phyloP scores from a whole-genome alignment of 1,284 basidiomycete species.

The Boletus hoseneyae region DNA sequence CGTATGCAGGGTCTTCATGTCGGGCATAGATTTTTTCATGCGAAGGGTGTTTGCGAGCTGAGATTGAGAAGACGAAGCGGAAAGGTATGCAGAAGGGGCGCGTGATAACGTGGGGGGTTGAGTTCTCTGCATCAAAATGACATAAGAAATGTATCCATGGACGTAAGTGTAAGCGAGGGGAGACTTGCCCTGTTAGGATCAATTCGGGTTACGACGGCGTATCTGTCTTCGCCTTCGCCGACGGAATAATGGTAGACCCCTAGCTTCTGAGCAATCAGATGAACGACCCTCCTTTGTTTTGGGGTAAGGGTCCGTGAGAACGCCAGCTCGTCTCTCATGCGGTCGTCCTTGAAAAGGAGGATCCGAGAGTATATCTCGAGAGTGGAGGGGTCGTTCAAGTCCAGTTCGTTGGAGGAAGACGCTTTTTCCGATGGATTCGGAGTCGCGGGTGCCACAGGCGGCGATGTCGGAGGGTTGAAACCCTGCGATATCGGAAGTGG shows the following conservation, averaged over 20 bases:
- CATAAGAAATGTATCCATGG: constrained; percentile 17
- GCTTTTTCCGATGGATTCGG: constrained; percentile 60
- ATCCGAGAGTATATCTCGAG: constrained; percentile 98
- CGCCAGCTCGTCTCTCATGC: constrained; percentile 95
- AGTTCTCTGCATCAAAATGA: constrained; percentile 31
- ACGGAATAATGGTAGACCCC: constrained; percentile 93
- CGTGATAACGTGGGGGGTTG: constrained; percentile 66
- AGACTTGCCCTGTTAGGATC: constrained; percentile 69
- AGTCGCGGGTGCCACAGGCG: constrained; percentile 49
- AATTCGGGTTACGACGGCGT: constrained; percentile 89
- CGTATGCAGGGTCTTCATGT: constrained; percentile 81
- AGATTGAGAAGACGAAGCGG: constrained; percentile 48
- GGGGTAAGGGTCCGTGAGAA: constrained; percentile 86
- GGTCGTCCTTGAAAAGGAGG: constrained; percentile 96
- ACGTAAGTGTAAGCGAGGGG: constrained; percentile 18
- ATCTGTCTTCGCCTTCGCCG: constrained; percentile 89
- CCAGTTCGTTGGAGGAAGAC: constrained; percentile 65
- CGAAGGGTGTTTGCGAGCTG: constrained; percentile 58
- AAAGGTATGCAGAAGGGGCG: constrained; percentile 69
- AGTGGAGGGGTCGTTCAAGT: constrained; percentile 94
- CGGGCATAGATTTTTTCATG: constrained; percentile 96
- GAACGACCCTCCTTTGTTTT: constrained; percentile 89
- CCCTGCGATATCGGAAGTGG: constrained; percentile 55
- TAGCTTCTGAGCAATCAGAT: constrained; percentile 94
- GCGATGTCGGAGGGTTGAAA: constrained; percentile 49